Conservation (phyloP, 2,329 filamentous ascomycete genomes). For the Leptodontidium sp. region DNA sequence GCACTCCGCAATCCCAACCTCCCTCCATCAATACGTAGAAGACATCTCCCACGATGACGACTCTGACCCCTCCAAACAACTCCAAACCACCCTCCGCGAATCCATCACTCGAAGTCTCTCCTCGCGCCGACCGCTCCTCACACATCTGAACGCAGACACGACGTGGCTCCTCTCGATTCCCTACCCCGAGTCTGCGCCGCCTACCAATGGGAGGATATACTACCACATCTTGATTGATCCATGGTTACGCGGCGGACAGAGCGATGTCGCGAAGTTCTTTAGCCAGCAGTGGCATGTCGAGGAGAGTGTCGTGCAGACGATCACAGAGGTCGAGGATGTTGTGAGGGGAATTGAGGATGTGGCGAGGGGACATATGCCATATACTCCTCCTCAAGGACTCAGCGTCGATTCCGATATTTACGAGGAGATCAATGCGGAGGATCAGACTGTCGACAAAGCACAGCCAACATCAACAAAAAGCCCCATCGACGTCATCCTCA, state of each 20-base stretch:
- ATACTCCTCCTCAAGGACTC: background rate
- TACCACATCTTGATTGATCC: conserved; percentile 73
- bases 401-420: no score
- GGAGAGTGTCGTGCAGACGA: conserved; percentile 60
- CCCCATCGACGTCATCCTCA: conserved; percentile 64
- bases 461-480: conserved; percentile 34
- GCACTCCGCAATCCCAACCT: background rate
- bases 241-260: conserved; percentile 69
- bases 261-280: conserved; percentile 70
- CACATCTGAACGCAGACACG: conserved; percentile 73
- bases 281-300: conserved; percentile 69
- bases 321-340: conserved; percentile 62
- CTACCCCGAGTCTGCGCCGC: conserved; percentile 50
- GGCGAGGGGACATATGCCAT: conserved; percentile 28
- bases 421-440: conserved; percentile 27
- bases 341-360: conserved; percentile 57
- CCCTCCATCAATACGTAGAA: background rate
- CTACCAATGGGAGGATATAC: conserved; percentile 48
- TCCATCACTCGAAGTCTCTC: conserved; percentile 32
- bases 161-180: conserved; percentile 73
- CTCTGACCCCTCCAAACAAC: conserved; percentile 28
- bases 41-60: conserved; percentile 19
- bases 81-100: conserved; percentile 28
- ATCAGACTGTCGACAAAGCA: conserved; percentile 15
- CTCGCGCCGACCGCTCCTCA: conserved; percentile 60